Conservation (phyloP, 495 filamentous ascomycete genomes). For the Penicillium daleae region DNA sequence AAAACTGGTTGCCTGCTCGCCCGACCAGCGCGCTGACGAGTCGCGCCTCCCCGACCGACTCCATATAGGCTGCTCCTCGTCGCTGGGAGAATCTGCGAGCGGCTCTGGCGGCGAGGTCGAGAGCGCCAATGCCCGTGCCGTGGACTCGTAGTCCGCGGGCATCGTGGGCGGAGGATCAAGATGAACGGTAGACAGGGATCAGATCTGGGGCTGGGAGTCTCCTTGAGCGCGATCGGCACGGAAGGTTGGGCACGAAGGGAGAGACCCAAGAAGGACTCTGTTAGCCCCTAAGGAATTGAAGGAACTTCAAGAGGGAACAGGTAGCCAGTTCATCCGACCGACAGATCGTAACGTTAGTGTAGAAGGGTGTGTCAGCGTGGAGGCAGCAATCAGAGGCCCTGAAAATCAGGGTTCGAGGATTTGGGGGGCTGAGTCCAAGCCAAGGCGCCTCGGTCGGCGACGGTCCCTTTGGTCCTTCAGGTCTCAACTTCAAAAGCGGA, state of each 20-base stretch:
- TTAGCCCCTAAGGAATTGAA: not conserved
- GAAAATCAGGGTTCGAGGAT: conserved; percentile 2
- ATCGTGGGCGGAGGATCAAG: conserved; percentile 33
- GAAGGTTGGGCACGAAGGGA: conserved; percentile 7
- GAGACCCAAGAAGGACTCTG: not conserved
- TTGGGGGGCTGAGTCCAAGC: conserved; percentile 10
- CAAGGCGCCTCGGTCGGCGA: conserved; percentile 6
- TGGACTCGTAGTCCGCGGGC: conserved; percentile 64
- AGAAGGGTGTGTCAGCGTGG: conserved; percentile 7
- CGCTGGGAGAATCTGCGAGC: conserved; percentile 32
- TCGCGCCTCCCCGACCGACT: conserved; percentile 42
- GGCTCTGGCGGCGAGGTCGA: conserved; percentile 55
- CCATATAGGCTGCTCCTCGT: conserved; percentile 50
- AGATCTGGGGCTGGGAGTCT: conserved; percentile 14
- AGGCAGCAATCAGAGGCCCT: not conserved
- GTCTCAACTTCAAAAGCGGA: conserved; percentile 8
- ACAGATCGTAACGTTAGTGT: not conserved
- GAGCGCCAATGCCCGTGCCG: conserved; percentile 66
- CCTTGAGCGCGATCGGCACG: conserved; percentile 5
- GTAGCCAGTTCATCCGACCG: not conserved
- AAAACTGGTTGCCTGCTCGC: conserved; percentile 33
- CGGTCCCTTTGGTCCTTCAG: not conserved
- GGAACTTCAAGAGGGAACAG: not conserved
- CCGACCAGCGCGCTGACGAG: conserved; percentile 33
- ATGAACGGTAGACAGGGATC: conserved; percentile 5